Evolutionary conservation across 2,329 filamentous ascomycete species (phyloP), one percentile per base, ranked within the genome.

Genomic region (Aspergillus ustus): DNA sequence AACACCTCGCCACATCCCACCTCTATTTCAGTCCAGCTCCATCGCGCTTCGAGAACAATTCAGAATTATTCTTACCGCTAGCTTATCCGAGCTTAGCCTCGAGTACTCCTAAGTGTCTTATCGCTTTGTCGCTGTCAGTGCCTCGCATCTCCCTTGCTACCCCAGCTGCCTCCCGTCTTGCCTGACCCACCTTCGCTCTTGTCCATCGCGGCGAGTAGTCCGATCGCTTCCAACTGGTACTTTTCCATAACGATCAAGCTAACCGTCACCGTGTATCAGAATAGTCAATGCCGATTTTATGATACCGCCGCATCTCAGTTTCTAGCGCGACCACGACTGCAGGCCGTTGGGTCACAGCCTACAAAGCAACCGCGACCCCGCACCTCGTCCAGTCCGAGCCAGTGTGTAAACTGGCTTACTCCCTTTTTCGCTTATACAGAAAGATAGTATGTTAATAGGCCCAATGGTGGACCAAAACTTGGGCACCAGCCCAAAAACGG

Each of bases 401-500:
- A 44, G 50, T 20, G 34, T 37, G 22, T 45, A n/a, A 45, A 31
- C 53, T 60, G 49, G 31, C 31, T 13, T 17, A 9, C 48, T 20
- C 25, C 63, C 34, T 22, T 43, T 61, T 50, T 25, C 50, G 25
- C 50, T 52, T 20, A 51, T 56, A 40, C 34, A 17, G n/a, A 29
- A 49, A 56, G 57, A 50, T 65, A 72, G 65, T 56, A 77, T 77
- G 75, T 67, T 76, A 62, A 62, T 73, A 63, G 75, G 72, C 69
- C 70, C 71, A 65, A 79, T 80, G 76, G 73, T 75, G 60, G 70
- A 69, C 62, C 75, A 78, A 64, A 70, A 73, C 63, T 62, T 66
- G 63, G 67, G 71, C 63, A 69, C 69, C 64, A 77, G 69, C 67
- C 70, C 75, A 59, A 70, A 76, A 65, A 67, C 73, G 60, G 72